Conservation (phyloP, 345 rosid species). For the Balakata baccata region DNA sequence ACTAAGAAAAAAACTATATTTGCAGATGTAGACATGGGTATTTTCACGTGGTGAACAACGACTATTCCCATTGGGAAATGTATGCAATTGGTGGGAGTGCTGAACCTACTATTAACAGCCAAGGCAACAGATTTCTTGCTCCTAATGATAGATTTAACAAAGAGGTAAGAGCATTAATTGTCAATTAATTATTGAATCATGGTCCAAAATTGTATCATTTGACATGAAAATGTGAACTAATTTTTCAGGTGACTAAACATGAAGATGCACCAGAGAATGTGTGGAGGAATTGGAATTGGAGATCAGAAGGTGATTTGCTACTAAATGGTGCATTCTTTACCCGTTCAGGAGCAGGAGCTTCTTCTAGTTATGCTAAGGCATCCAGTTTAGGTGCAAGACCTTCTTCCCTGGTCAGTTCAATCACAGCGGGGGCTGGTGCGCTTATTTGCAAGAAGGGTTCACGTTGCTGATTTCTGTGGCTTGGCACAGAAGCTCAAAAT, state of each 20-base stretch:
- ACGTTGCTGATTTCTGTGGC: slow-evolving; percentile 22
- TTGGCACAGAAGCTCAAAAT: slow-evolving; percentile 4
- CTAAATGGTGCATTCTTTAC: slow-evolving; percentile 32
- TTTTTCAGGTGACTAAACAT: slow-evolving; percentile 30
- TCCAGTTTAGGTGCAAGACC: slow-evolving; percentile 31
- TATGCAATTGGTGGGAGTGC: slow-evolving; percentile 39
- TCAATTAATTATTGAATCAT: background rate
- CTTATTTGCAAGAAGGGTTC: slow-evolving; percentile 30
- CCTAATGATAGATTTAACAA: slow-evolving; percentile 26
- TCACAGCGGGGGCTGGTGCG: slow-evolving; percentile 27
- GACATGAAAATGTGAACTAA: too few species aligned
- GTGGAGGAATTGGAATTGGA: slow-evolving; percentile 35
- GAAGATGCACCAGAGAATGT: slow-evolving; percentile 22
- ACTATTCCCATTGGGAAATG: slow-evolving; percentile 31
- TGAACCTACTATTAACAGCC: slow-evolving; percentile 32
- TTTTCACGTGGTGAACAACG: slow-evolving; percentile 35
- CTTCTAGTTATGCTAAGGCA: slow-evolving; percentile 30
- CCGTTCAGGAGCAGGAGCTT: slow-evolving; percentile 20
- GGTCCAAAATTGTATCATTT: background rate
- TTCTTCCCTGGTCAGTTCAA: slow-evolving; percentile 22
- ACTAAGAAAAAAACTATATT: background rate
- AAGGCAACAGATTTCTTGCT: slow-evolving; percentile 35
- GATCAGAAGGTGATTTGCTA: slow-evolving; percentile 29
- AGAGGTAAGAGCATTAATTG: slow-evolving; percentile 18
- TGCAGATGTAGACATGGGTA: slow-evolving; percentile 35